Evolutionary conservation across 495 filamentous ascomycete species (phyloP).

Genomic region (Lichina pygmaea): DNA sequence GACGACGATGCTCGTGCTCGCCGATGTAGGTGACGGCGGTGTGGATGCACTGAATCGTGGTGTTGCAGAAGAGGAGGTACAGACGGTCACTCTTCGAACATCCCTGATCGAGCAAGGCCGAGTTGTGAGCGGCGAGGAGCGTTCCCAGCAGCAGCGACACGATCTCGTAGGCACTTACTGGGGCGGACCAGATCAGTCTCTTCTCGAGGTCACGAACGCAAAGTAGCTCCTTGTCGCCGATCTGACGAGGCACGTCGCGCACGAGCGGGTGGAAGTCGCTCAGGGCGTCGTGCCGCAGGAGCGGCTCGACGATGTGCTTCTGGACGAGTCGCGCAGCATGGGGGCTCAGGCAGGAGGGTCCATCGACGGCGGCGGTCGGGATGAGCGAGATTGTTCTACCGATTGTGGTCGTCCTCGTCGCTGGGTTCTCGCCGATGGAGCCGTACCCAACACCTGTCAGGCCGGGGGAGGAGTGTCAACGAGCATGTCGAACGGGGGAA

Average conservation of each 20-base stretch:
- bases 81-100: constrained; percentile 34
- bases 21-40: constrained; percentile 44
- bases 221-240: constrained; percentile 52
- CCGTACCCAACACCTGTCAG: not conserved
- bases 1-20: constrained; percentile 55
- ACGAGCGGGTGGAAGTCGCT: constrained; percentile 61
- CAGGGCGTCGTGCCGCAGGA: constrained; percentile 24
- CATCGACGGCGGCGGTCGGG: not conserved
- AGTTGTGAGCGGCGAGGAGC: not conserved
- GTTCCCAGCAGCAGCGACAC: constrained; percentile 29
- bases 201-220: constrained; percentile 79
- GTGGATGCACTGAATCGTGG: constrained; percentile 63
- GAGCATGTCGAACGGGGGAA: not conserved
- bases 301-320: constrained; percentile 26
- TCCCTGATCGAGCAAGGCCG: constrained; percentile 35
- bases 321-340: constrained; percentile 24
- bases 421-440: not conserved
- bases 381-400: not conserved
- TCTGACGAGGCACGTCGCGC: constrained; percentile 43
- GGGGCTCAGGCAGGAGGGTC: constrained; percentile 7
- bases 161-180: constrained; percentile 44
- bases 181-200: constrained; percentile 61
- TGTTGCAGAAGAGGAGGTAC: constrained; percentile 66
- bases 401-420: not conserved
- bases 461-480: no score